Conservation (phyloP, 2,329 filamentous ascomycete species). For the Penicillium sp. region DNA sequence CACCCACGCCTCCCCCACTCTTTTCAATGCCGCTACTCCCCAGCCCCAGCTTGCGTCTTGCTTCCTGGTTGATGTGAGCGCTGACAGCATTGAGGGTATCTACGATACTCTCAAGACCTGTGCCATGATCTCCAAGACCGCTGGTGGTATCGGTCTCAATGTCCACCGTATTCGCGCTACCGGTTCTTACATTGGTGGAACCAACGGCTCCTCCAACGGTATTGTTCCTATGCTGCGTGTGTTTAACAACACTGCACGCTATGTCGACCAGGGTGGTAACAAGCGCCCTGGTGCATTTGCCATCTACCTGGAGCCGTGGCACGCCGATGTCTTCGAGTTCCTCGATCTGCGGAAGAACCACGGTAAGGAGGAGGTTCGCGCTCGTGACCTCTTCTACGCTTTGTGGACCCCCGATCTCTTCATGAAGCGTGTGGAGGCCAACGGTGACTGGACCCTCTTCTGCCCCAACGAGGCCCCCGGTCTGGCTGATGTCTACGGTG, state of each 20-base stretch:
- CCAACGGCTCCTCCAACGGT: constrained; percentile 96
- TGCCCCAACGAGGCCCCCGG: constrained; percentile 96
- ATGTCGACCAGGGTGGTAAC: constrained; percentile 98
- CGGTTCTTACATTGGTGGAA: constrained; percentile 95
- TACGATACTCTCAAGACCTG: constrained; percentile 99
- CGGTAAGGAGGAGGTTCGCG: constrained; percentile 96
- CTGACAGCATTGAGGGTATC: constrained; percentile 98
- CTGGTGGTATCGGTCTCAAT: constrained; percentile 95
- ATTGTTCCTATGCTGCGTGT: constrained; percentile 97
- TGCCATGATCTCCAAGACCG: constrained; percentile 99
- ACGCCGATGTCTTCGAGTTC: constrained; percentile 96
- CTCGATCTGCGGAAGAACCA: constrained; percentile 98
- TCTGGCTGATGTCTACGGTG: constrained; percentile 92
- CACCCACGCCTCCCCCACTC: constrained; percentile 94
- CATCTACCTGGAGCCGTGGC: constrained; percentile 99
- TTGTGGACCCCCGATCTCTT: constrained; percentile 98
- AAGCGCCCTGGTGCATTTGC: constrained; percentile 98
- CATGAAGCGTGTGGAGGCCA: constrained; percentile 99
- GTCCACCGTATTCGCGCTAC: constrained; percentile 95
- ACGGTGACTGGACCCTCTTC: constrained; percentile 95
- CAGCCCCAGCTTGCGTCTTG: constrained; percentile 94
- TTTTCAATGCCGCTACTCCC: constrained; percentile 97
- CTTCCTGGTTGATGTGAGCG: constrained; percentile 99
- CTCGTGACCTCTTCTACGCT: constrained; percentile 94
- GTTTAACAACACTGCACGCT: constrained; percentile 98